Evolutionary conservation across 164 flowering plant species (phyloP), one percentile per base, ranked within the genome.

Genomic region (Akebia trifoliata): DNA sequence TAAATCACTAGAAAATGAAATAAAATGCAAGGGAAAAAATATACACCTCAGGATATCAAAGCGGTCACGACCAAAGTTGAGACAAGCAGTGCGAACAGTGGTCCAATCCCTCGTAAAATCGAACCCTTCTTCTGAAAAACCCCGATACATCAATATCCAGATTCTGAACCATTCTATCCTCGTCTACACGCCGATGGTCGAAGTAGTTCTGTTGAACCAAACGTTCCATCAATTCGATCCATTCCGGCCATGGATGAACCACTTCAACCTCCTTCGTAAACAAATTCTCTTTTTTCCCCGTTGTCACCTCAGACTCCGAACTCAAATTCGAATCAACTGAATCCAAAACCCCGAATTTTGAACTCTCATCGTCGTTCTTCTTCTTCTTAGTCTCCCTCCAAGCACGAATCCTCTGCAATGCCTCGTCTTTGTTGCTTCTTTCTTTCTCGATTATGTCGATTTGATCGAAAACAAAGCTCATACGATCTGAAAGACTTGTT

Each of bases 221-320:
- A 57, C 88, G 78, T 77, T 88, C 97, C 89, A 94, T 84, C 71
- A 90, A 66, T 60, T 83, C 95, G 2, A 90, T 68, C 97, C 97
- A 94, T 69, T 94, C 97, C 3, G 85, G 81, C 99, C 99, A 94
- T 6, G 96, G 97, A 51, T 94, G 99, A 66, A 81, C 96, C 65
- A 94, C 10, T 74, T 84, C 96, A 66, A 87, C 74, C 72, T 71
- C 83, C 60, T 64, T 73, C 53, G 40, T 67, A 62, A 48, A 43
- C 67, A 64, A 38, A 58, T 42, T 63, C 65, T 35, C 68, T 59
- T 45, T 59, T 42, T 36, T 52, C 36, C 4, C 38, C 8, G 5
- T 57, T 61, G 0, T 34, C 31, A 30, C 65, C 37, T 56, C 68
- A 37, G 29, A 29, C 10, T 57, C 68, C 62, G 30, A 43, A 36